Evolutionary conservation across 1,284 basidiomycete species (phyloP), one percentile per base, ranked within the genome.

Genomic region (Xerocomus nothofagi): DNA sequence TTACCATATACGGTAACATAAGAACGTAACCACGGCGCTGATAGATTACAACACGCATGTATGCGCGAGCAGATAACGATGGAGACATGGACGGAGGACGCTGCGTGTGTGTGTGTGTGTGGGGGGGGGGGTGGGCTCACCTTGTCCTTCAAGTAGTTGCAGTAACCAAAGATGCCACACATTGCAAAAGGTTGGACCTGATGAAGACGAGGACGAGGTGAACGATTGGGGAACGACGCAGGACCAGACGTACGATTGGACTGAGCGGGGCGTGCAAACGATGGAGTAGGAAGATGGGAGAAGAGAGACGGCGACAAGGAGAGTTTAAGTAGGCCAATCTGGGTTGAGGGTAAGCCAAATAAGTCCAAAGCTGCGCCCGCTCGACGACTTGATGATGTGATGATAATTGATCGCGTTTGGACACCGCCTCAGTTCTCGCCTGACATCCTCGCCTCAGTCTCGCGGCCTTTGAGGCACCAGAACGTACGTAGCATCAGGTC

Each of bases 131-230:
- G 34, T 23, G 14, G 66, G 51, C 82, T 58, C 54, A 90, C 90
- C 86, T 93, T 94, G 74, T 95, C 93, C 72, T 88, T 88, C 67
- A 97, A 79, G 78, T 76, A 97, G 69, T 85, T 95, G 79, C 91
- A 93, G 75, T 97, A 97, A 52, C 80, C 90, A 71, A 98, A 97
- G 75, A 98, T 97, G 74, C 93, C 93, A 75, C 90, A 93, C 90
- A 92, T 93, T 57, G 62, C 73, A 53, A 50, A 8, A 29, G 32
- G 39, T 46, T 53, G 23, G 31, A 51, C 11, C 54, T 61, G 23
- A n/a, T 15, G 14, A 26, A 9, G 24, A 36, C 14, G 4, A 34
- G 8, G 34, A 33, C 12, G 6, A 6, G 3, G 39, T 60, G 39
- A 55, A 51, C 17, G 21, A 41, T 1, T 2, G 15, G 24, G 21